Base-by-base conservation (phyloP, 2,329 filamentous ascomycete species). In the Alternaria infectoria region DNA sequence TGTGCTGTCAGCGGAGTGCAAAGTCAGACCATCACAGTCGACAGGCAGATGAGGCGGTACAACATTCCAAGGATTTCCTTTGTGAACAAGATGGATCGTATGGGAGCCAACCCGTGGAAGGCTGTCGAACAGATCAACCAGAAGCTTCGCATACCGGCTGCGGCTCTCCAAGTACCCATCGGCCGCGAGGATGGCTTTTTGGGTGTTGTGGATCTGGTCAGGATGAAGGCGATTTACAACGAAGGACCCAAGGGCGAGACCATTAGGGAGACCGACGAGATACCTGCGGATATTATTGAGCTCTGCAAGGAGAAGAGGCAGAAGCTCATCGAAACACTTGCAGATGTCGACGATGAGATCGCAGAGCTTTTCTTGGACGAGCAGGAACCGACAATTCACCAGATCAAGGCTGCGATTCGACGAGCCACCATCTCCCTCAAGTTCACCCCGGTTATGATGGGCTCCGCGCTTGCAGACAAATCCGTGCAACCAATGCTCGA, bases 31-130 rank as follows among this genome's bases (percentile, higher is more conserved):
- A 97, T 97, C 74, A 99, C 96, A 2, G 96, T 99, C 68, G 94
- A 99, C 81, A 89, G 96, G 73, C 96, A 99, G 84, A 99, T 99
- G 96, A 93, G 93, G 85, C 90, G 96, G 72, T 99, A 99, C 86
- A 95, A 98, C 78, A 90, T 99, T 67, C 96, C 96, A 65, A 88
- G 96, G 73, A 90, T 99, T 80, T 97, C 92, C 58, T 99, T 99
- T 77, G 89, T 99, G 79, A 99, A 99, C 86, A 99, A 99, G 87
- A 98, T 99, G 95, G 96, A 99, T 78, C 91, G 96, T 69, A 97
- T 97, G 91, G 96, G 96, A 64, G 93, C 96, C 69, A 98, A 99
- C 79, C 96, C 96, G 9, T 99, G 94, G 89, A 97, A 97, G 83
- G 94, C 93, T 9, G 90, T 99, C 61, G 95, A 99, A 44, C 94